phyloP scores from a whole-genome alignment of 345 rosid species.

The Camelina neglecta region DNA sequence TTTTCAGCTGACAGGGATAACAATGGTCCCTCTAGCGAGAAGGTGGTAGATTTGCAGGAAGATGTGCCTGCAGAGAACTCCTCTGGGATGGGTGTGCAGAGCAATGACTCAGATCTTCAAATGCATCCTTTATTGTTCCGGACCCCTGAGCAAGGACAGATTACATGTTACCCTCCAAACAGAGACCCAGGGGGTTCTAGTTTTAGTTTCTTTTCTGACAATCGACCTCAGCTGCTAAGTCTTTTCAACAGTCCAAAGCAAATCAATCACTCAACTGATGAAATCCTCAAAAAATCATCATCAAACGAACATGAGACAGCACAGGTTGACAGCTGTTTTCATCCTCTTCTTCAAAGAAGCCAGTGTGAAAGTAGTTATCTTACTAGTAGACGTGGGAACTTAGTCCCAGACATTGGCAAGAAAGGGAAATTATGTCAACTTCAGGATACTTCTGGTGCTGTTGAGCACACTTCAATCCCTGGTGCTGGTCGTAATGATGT shows the following conservation, averaged over 20 bases:
- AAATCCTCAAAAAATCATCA: conserved; percentile 50
- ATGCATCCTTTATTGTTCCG: conserved; percentile 94
- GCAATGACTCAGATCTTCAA: conserved; percentile 60
- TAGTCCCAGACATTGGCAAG: conserved; percentile 42
- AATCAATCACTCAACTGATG: conserved; percentile 48
- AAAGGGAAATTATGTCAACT: conserved; percentile 49
- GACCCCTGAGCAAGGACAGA: conserved; percentile 60
- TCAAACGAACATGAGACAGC: conserved; percentile 51
- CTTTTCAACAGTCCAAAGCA: conserved; percentile 71
- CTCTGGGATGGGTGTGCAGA: conserved; percentile 52
- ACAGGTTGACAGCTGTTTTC: conserved; percentile 69
- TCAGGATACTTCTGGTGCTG: conserved; percentile 45
- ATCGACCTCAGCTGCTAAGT: conserved; percentile 78
- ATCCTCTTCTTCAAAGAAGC: conserved; percentile 81
- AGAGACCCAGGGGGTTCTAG: conserved; percentile 48
- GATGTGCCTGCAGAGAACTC: conserved; percentile 57
- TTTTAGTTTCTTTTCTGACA: conserved; percentile 77
- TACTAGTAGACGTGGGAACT: conserved; percentile 41
- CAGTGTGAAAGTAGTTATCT: conserved; percentile 50
- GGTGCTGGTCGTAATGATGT: conserved; percentile 41
- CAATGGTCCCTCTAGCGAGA: conserved; percentile 44
- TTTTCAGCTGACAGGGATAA: conserved; percentile 43
- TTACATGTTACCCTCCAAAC: conserved; percentile 60
- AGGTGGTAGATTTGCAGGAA: conserved; percentile 39
- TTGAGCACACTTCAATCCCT: conserved; percentile 44